Percentiles rank a stretch among this genome's conserved stretches.
phyloP scores from a whole-genome alignment of 352 stramenopile genomes.

The Pythium insidiosum region DNA sequence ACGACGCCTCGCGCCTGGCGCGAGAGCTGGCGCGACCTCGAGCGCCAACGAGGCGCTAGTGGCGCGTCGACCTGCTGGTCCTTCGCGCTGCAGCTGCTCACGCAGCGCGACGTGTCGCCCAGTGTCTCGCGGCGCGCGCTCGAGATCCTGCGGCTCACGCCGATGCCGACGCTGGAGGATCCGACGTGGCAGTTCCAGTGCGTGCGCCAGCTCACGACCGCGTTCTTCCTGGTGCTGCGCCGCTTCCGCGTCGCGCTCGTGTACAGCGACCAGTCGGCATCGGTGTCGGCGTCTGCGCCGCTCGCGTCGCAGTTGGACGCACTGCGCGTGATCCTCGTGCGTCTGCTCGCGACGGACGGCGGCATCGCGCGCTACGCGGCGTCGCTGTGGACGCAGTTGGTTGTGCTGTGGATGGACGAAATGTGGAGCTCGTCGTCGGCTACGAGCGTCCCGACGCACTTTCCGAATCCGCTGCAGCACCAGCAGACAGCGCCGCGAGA shows the following conservation, averaged over 20 bases:
- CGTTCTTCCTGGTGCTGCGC: constrained; percentile 50
- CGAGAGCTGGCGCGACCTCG: constrained; percentile 27
- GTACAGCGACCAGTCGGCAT: neutral
- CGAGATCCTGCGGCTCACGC: constrained; percentile 33
- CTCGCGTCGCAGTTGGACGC: constrained; percentile 24
- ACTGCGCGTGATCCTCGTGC: constrained; percentile 41
- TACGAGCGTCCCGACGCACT: constrained; percentile 71
- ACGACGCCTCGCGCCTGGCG: constrained; percentile 22
- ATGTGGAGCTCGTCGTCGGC: constrained; percentile 48
- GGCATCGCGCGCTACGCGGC: constrained; percentile 58
- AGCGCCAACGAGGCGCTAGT: constrained; percentile 34
- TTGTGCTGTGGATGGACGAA: constrained; percentile 56
- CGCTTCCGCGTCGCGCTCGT: constrained; percentile 28
- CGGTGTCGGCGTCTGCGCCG: too few relatives aligned
- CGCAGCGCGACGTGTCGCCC: too few relatives aligned
- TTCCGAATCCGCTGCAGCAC: constrained; percentile 21
- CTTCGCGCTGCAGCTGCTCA: constrained; percentile 28
- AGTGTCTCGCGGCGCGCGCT: too few relatives aligned
- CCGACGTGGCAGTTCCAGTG: constrained; percentile 69
- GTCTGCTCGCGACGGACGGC: constrained; percentile 39
- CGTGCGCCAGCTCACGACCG: constrained; percentile 37
- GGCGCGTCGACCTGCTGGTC: constrained; percentile 45
- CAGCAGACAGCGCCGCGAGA: too few relatives aligned
- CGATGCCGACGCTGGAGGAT: constrained; percentile 64
- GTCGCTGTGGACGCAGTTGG: constrained; percentile 62